Base-by-base conservation (phyloP, 306 rosid species). In the Castanopsis chinensis region DNA sequence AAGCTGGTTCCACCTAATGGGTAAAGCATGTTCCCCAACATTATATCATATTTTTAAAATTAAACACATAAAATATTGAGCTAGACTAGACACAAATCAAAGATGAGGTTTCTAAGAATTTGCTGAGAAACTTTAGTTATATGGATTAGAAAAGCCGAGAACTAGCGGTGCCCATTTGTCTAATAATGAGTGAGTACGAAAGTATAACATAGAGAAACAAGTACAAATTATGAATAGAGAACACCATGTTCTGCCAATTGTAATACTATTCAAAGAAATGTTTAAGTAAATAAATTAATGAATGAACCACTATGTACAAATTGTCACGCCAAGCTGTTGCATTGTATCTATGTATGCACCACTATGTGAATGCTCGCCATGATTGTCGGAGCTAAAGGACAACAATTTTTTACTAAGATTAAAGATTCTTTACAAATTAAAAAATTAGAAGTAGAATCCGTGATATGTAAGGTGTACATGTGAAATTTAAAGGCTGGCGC, bases 281-380 rank as follows among this genome's bases (percentile, higher is more conserved):
- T 7, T 2, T 41, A 28, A 49, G 67, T 9, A 37, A 76, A 73
- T 27, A 76, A 81, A 78, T n/a, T 13, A 69, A 65, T 78, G 28
- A 45, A 67, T 37, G 28, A 63, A 41, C 45, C 45, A 41, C 45
- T 41, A 41, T 41, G 45, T 41, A 41, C 55, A 88, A 61, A 85
- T 61, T 60, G 87, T 82, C 83, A 86, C 68, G 82, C 87, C 94
- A 69, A 83, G 92, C 90, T 88, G 91, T 84, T 78, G 54, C 41
- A 72, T 73, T 77, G 84, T 45, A 68, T 25, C 35, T 41, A 71
- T 56, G 71, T 35, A 71, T 41, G 61, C 27, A 71, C 49, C 69
- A 72, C 61, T 8, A 28, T 81, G 87, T 83, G 90, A 86, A 86
- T 90, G 91, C 86, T 84, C 59, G 84, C 83, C 90, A 84, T 90